These are phyloP conservation scores for Scheffersomyces lignicola DNA, from an alignment of 1,139 yeast species.

Conservation along the genomic window DNA sequence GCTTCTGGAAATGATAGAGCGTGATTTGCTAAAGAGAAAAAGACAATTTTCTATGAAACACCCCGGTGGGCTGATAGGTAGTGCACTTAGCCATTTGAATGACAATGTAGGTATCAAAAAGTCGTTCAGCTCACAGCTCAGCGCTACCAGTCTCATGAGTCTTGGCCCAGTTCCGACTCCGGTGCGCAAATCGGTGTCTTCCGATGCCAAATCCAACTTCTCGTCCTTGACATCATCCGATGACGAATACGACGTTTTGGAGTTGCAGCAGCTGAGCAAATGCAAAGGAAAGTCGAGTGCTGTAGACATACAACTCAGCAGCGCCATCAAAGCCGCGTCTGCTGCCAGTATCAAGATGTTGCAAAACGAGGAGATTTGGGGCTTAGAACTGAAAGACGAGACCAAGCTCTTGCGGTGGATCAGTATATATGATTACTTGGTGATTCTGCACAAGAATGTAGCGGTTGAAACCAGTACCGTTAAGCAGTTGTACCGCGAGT, in stretches of 20 bases:
- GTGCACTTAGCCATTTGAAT: conserved; percentile 42
- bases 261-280: not conserved
- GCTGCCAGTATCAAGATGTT: conserved; percentile 7
- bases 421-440: conserved; percentile 30
- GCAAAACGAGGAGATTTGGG: conserved; percentile 10
- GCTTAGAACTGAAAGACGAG: conserved; percentile 14
- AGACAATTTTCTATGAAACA: conserved; percentile 67
- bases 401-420: conserved; percentile 28
- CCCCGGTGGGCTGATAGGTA: conserved; percentile 91
- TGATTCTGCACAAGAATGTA: conserved; percentile 14
- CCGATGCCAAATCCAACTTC: conserved; percentile 5
- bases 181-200: not conserved
- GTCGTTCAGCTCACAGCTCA: conserved; percentile 5
- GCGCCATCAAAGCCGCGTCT: conserved; percentile 5
- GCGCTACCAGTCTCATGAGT: conserved; percentile 6
- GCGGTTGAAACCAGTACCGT: conserved; percentile 21
- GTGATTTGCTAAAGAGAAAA: conserved; percentile 54
- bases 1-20: conserved; percentile 63
- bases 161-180: not conserved
- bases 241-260: conserved; percentile 5
- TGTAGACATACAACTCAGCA: not conserved
- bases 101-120: conserved; percentile 18
- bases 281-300: conserved; percentile 9
- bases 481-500: conserved; percentile 15
- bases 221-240: conserved; percentile 6